These are phyloP conservation scores for Picochlorum sp. DNA, from an alignment of 139 green algal genomes.

Conservation along the genomic window DNA sequence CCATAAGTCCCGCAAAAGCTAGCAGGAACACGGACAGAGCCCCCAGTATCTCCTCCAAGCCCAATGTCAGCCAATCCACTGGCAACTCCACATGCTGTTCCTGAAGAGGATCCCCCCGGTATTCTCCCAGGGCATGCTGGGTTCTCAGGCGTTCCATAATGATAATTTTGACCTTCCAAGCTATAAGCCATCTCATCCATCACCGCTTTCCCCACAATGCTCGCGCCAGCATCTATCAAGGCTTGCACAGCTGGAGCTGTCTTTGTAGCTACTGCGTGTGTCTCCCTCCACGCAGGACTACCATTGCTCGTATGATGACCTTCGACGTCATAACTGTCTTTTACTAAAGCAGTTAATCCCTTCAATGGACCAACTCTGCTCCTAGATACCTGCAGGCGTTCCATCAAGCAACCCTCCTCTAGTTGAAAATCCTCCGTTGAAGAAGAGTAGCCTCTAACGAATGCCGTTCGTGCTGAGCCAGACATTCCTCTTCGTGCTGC, in stretches of 20 bases:
- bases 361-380: conserved; percentile 1
- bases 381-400: neutral
- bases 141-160: conserved; percentile 87
- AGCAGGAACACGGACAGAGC: conserved; percentile 79
- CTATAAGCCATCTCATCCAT: conserved; percentile 86
- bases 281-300: conserved; percentile 62
- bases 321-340: conserved; percentile 35
- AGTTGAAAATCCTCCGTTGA: too few species aligned
- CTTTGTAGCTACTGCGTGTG: conserved; percentile 34
- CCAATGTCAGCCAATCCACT: conserved; percentile 54
- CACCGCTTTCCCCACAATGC: conserved; percentile 62
- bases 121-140: conserved; percentile 60
- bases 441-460: too few species aligned
- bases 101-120: conserved; percentile 84
- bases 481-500: too few species aligned
- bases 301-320: neutral
- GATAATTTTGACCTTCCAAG: conserved; percentile 67
- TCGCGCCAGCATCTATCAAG: conserved; percentile 63
- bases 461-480: too few species aligned
- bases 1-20: conserved; percentile 79
- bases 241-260: conserved; percentile 55
- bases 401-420: neutral
- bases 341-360: conserved; percentile 19
- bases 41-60: conserved; percentile 82
- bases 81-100: conserved; percentile 74